phyloP scores from a whole-genome alignment of 1,139 yeast genomes.

The Starmera stellimalicola region DNA sequence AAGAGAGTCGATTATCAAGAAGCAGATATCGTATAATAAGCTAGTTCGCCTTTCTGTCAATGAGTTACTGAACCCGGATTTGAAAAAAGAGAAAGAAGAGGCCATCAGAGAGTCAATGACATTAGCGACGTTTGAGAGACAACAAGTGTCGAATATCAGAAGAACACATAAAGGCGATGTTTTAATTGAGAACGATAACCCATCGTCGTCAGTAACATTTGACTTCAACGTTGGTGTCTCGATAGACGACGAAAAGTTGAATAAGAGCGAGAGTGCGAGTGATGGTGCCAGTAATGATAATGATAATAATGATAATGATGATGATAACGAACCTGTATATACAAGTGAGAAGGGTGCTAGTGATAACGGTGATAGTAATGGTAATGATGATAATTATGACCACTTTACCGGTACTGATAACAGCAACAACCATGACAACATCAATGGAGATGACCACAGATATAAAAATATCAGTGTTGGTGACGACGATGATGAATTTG shows the following conservation, averaged over 20 bases:
- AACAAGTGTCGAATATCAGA: slow-evolving; percentile 51
- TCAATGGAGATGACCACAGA: too few relatives aligned
- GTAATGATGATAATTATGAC: too few relatives aligned
- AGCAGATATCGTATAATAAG: slow-evolving; percentile 36
- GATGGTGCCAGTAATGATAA: slow-evolving; percentile 1
- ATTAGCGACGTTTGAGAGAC: slow-evolving; percentile 51
- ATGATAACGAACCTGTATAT: background rate
- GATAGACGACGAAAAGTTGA: slow-evolving; percentile 22
- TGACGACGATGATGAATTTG: background rate
- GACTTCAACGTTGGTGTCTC: slow-evolving; percentile 23
- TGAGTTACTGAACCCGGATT: slow-evolving; percentile 64
- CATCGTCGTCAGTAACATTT: slow-evolving; percentile 22
- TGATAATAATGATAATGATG: background rate
- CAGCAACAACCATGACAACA: background rate
- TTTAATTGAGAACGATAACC: slow-evolving; percentile 44
- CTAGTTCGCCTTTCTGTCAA: slow-evolving; percentile 52
- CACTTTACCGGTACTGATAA: too few relatives aligned
- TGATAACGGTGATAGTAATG: slow-evolving; percentile 2
- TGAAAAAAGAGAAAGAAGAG: slow-evolving; percentile 59
- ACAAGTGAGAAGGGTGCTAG: background rate
- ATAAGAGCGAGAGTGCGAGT: slow-evolving; percentile 6
- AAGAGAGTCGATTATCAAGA: slow-evolving; percentile 35
- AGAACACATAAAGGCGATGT: slow-evolving; percentile 87
- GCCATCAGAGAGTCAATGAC: slow-evolving; percentile 62
- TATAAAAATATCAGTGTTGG: too few relatives aligned